phyloP scores from a whole-genome alignment of 2,329 filamentous ascomycete species.

The Microdochium nivale region DNA sequence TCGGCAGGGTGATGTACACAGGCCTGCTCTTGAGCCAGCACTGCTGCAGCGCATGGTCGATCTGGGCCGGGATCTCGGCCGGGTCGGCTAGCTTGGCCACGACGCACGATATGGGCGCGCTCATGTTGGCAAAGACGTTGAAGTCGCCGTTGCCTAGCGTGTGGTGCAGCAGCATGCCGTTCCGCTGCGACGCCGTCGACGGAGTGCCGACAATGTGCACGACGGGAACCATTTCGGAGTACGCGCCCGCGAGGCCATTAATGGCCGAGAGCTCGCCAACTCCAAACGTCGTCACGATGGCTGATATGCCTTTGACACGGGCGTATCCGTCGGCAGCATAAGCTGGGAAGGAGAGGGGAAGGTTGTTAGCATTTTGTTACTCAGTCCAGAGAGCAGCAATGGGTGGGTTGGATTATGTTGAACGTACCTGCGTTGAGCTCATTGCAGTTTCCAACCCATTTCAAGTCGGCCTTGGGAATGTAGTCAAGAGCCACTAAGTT shows the following conservation, averaged over 20 bases:
- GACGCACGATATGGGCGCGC: slow-evolving; percentile 59
- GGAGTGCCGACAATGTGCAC: slow-evolving; percentile 50
- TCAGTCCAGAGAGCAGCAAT: slow-evolving; percentile 2
- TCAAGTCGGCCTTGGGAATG: slow-evolving; percentile 46
- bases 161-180: slow-evolving; percentile 51
- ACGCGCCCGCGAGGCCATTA: slow-evolving; percentile 67
- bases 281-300: slow-evolving; percentile 67
- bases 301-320: slow-evolving; percentile 60
- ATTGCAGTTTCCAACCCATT: slow-evolving; percentile 63
- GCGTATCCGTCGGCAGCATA: slow-evolving; percentile 79
- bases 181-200: slow-evolving; percentile 34
- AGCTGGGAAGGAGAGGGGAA: slow-evolving; percentile 27
- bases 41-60: slow-evolving; percentile 68
- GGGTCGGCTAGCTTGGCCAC: slow-evolving; percentile 64
- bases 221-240: slow-evolving; percentile 62
- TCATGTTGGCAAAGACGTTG: slow-evolving; percentile 77
- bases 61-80: slow-evolving; percentile 60
- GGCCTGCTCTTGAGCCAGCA: slow-evolving; percentile 69
- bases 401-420: too few relatives aligned
- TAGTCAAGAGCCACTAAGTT: slow-evolving; percentile 64
- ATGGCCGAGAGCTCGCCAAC: slow-evolving; percentile 67
- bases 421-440: slow-evolving; percentile 60
- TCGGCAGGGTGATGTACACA: slow-evolving; percentile 77
- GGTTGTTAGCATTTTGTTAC: slow-evolving; percentile 6
- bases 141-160: slow-evolving; percentile 73